Evolutionary conservation across 805 yeast species (phyloP).

Genomic region (Yarrowia bubula): DNA sequence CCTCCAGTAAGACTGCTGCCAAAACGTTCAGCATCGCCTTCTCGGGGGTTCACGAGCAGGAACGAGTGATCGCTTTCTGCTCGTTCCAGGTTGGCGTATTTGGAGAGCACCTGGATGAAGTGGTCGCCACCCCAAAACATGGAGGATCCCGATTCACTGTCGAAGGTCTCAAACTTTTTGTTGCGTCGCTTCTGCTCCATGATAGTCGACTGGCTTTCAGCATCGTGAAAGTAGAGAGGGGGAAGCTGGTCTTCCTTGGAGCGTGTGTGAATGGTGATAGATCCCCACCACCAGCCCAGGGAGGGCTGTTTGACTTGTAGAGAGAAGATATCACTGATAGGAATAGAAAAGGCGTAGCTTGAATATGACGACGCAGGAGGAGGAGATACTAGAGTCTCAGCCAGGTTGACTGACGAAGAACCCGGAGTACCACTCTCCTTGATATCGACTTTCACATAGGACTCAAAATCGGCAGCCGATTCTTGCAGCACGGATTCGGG

Average conservation of each 20-base stretch:
- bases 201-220: conserved; percentile 72
- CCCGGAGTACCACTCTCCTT: conserved; percentile 35
- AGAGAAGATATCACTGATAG: conserved; percentile 63
- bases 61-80: conserved; percentile 72
- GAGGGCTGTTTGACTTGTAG: conserved; percentile 83
- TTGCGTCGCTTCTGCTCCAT: conserved; percentile 58
- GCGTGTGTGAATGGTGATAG: conserved; percentile 69
- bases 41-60: conserved; percentile 73
- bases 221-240: conserved; percentile 88
- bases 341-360: conserved; percentile 68
- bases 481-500: conserved; percentile 50
- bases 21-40: conserved; percentile 48
- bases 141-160: conserved; percentile 43
- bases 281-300: conserved; percentile 89
- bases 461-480: conserved; percentile 45
- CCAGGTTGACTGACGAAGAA: conserved; percentile 26
- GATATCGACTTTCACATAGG: conserved; percentile 53
- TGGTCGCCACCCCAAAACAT: conserved; percentile 92
- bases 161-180: conserved; percentile 72
- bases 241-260: conserved; percentile 61
- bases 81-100: conserved; percentile 59
- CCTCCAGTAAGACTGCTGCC: conserved; percentile 54
- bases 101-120: conserved; percentile 55
- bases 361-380: conserved; percentile 54
- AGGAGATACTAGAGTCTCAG: conserved; percentile 45